Base-by-base conservation (phyloP, 495 filamentous ascomycete species). In the Hypoxylon lenormandii region DNA sequence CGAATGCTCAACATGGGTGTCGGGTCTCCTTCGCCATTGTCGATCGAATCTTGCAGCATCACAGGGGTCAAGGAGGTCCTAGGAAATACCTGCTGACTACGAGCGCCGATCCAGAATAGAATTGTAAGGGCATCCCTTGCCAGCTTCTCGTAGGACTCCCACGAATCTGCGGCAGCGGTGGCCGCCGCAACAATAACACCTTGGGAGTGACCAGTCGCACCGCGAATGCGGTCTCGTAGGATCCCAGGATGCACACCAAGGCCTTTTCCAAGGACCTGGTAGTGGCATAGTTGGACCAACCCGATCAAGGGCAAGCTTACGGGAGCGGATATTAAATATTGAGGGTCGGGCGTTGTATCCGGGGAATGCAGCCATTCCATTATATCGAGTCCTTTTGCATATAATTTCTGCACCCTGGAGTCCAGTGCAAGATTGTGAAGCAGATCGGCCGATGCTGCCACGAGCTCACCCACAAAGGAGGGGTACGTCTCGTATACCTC, bases 81-180 rank as follows among this genome's bases (percentile, higher is more conserved):
- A 46, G 96, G 96, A 73, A 97, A 99, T 0, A 93, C 93, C 76
- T 99, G 96, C 75, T 99, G 96, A 77, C 94, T 97, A 68, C 96
- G 91, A n/a, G 94, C 87, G 66, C 96, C 96, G 68, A 99, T 98
- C 96, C 95, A 99, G 83, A 99, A 99, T n/a, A 99, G 90, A 61
- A 96, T 90, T 5, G 90, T 96, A 58, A 99, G 81, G 1, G 94
- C 90, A 72, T 91, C 85, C 52, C 85, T 90, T 33, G 92, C 84
- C 30, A 89, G 85, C 71, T 90, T 87, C 37, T 91, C 86, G 72
- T 96, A 98, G 1, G 90, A 91, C 62, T 96, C 91, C 96, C 96
- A 98, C 45, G 86, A 89, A 66, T 91, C 88, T 7, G 92, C 90
- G 2, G 93, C 90, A 4, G 96, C 91, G 52, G 96, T 95, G 26